Evolutionary conservation across 129 eudicot species (phyloP).

Genomic region (Lonicera japonica): DNA sequence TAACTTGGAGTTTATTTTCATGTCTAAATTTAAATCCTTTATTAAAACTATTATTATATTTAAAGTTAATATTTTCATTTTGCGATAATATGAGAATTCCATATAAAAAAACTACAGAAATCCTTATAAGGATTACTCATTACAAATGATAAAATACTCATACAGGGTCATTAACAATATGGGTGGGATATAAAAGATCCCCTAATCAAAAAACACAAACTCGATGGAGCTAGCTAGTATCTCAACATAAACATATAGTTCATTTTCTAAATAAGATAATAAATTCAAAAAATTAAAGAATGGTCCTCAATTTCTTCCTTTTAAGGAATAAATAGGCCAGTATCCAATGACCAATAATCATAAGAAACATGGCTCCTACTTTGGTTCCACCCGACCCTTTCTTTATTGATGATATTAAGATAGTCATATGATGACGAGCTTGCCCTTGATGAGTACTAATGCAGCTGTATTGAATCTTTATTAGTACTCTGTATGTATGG

Average conservation of each 20-base stretch:
- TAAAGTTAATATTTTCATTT: no score
- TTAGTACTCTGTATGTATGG: constrained; percentile 33
- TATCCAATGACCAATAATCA: constrained; percentile 22
- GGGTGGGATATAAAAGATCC: no score
- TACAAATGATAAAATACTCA: no score
- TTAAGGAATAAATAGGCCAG: constrained; percentile 27
- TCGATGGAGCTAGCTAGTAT: not conserved
- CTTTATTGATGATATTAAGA: not conserved
- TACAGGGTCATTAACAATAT: no score
- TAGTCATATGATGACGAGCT: constrained; percentile 6
- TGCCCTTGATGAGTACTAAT: no score
- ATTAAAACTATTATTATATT: no score
- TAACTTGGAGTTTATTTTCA: no score
- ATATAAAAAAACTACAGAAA: no score
- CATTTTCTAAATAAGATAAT: not conserved
- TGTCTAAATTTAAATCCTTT: no score
- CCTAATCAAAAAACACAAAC: not conserved
- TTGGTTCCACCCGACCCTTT: constrained; percentile 23
- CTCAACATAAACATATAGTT: not conserved
- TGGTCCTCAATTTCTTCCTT: constrained; percentile 18
- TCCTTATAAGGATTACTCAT: no score
- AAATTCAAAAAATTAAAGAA: constrained; percentile 5
- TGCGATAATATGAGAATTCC: no score
- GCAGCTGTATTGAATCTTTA: constrained; percentile 29
- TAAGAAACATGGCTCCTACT: constrained; percentile 26